Evolutionary conservation across 164 flowering plant genomes (phyloP), one percentile per base, ranked within the genome.

Genomic region (Hamamelis virginiana): DNA sequence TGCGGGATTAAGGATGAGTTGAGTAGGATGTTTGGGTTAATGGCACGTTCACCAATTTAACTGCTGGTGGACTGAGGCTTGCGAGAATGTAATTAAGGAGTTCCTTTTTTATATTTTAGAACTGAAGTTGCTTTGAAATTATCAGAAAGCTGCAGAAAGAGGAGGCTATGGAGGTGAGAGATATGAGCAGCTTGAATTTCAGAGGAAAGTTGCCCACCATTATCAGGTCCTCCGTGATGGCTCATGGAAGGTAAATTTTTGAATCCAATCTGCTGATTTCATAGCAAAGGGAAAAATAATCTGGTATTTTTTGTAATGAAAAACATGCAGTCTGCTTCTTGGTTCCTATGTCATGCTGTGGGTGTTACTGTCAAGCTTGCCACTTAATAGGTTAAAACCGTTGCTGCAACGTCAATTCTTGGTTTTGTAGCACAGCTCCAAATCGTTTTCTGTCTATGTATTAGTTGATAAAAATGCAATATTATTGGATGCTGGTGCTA

Each of bases 81-180:
- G 19, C 12, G 44, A 1, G 2, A 10, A 53, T 51, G 16, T 38
- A 5, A 66, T 5, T 8, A 10, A 48, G 50, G 47, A 11, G 25
- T 27, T 51, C 25, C 0, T 59, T n/a, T 62, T 44, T 41, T 41
- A 3, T 26, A n/a, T n/a, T 18, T 41, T 56, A 19, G 21, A 53
- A 62, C 65, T 58, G 62, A 28, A 8, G 19, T 58, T 4, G 9
- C 65, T 50, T 18, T 53, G 8, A 51, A 43, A 59, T 61, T 77
- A 48, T 64, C 86, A 92, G 97, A 83, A 85, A 89, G 98, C 97
- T 66, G 85, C 97, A 33, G 86, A 89, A 80, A 86, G 98, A 78
- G 94, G 97, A 65, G 94, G 91, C 10, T 91, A 93, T 78, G 97
- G 98, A 53, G 89, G 75, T 44, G 98, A 93, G 83, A 85, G 92